Evolutionary conservation across 2,329 filamentous ascomycete species (phyloP), one percentile per base, ranked within the genome.

Genomic region (Plenodomus lindquistii): DNA sequence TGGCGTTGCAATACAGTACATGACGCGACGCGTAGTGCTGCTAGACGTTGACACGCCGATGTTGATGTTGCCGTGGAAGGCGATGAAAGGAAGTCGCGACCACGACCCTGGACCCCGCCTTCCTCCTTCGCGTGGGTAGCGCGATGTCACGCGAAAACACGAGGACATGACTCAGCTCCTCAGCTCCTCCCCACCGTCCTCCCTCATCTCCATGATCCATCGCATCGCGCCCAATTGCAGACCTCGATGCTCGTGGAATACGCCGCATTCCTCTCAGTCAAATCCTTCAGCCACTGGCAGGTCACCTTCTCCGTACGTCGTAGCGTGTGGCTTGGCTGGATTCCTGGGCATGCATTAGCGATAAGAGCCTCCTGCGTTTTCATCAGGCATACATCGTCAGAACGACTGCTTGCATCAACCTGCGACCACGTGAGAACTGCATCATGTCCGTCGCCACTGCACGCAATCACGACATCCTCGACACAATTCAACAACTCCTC

Each of bases 81-180:
- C 11, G 27, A 13, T 31, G 27, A 31, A 31, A 15, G 27, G 11
- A 31, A 31, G 11, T 31, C 27, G 11, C 15, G 11, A 15, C 11
- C 15, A 31, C 11, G 11, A 31, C 39, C 43, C 24, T 31, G 27
- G 27, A 31, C 27, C 27, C 27, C 19, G 38, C 40, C 19, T 43
- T 50, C 56, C 19, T 40, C 40, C 19, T 43, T 50, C 56, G 39
- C 51, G 59, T 48, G 40, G 31, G 42, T 27, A 40, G 48, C 58
- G 58, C 62, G 52, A 53, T 47, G 54, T 59, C 57, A 62, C 52
- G 56, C 44, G 55, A 55, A 43, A 48, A 52, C 39, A 47, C 58
- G 46, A 59, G 19, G 35, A 38, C 49, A 60, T 67, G 63, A 66
- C 63, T 65, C 62, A 56, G 49, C 34, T 24, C 46, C 51, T 45